Percentiles rank a stretch among this genome's conserved stretches.
These are phyloP conservation scores for Xylogone sp. DNA, from an alignment of 2,329 filamentous ascomycete genomes.

Conservation along the genomic window DNA sequence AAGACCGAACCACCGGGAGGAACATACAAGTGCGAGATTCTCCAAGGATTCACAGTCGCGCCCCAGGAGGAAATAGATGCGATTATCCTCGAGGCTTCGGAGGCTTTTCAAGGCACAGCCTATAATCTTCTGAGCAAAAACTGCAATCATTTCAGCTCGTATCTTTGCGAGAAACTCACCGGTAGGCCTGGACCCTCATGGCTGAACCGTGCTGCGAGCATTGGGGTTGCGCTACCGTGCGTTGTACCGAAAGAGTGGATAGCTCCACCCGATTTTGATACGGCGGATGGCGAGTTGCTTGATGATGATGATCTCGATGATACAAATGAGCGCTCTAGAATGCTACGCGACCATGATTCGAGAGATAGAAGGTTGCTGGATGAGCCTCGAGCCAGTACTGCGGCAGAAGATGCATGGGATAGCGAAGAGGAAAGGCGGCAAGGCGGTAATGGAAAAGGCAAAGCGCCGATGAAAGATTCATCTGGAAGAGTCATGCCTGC, in stretches of 20 bases:
- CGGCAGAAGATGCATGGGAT: slow-evolving; percentile 35
- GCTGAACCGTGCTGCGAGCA: slow-evolving; percentile 80
- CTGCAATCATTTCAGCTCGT: slow-evolving; percentile 84
- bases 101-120: slow-evolving; percentile 68
- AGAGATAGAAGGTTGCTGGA: slow-evolving; percentile 26
- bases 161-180: slow-evolving; percentile 71
- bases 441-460: slow-evolving; percentile 29
- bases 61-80: slow-evolving; percentile 65
- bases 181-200: slow-evolving; percentile 66
- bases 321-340: slow-evolving; percentile 51
- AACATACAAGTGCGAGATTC: slow-evolving; percentile 69
- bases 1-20: slow-evolving; percentile 70
- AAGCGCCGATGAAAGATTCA: slow-evolving; percentile 41
- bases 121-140: slow-evolving; percentile 83
- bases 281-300: slow-evolving; percentile 65
- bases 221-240: slow-evolving; percentile 77
- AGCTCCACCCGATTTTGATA: slow-evolving; percentile 71
- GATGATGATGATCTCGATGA: slow-evolving; percentile 46
- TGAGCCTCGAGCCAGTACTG: slow-evolving; percentile 3
- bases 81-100: slow-evolving; percentile 64
- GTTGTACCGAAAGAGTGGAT: slow-evolving; percentile 82
- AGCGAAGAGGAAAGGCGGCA: slow-evolving; percentile 42
- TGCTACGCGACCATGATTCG: slow-evolving; percentile 41
- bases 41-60: slow-evolving; percentile 75
- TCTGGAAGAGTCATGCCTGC: slow-evolving; percentile 48